A percentile compares a stretch with the other conserved stretches of the same genome.
phyloP scores from a whole-genome alignment of 1,284 basidiomycete species.

The Peniophora sp. region DNA sequence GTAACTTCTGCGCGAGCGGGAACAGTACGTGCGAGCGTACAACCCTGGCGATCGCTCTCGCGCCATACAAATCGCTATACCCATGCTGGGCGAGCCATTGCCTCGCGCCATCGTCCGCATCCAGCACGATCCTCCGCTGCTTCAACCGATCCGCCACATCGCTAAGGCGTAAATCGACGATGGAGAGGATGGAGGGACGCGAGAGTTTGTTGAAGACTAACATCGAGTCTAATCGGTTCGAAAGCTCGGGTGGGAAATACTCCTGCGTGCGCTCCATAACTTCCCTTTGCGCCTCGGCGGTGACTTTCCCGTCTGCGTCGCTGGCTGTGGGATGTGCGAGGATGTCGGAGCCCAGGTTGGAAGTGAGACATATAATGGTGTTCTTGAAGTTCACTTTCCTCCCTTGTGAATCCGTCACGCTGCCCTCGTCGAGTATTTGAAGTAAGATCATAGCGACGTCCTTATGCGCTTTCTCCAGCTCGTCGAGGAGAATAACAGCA shows the following conservation, averaged over 20 bases:
- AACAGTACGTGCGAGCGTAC: slow-evolving; percentile 73
- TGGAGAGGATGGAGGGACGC: slow-evolving; percentile 61
- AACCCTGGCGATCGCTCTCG: slow-evolving; percentile 77
- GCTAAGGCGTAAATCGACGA: slow-evolving; percentile 69
- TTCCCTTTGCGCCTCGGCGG: slow-evolving; percentile 49
- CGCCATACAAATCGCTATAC: slow-evolving; percentile 83
- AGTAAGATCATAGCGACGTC: slow-evolving; percentile 89
- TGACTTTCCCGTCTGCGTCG: slow-evolving; percentile 61
- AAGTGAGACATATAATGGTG: slow-evolving; percentile 67
- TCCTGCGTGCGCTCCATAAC: slow-evolving; percentile 74
- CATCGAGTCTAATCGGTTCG: slow-evolving; percentile 85
- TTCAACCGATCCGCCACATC: slow-evolving; percentile 69
- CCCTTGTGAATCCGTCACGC: slow-evolving; percentile 66
- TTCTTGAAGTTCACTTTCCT: slow-evolving; percentile 47
- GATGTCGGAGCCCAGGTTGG: slow-evolving; percentile 49
- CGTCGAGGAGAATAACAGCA: slow-evolving; percentile 79
- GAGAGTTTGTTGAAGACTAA: slow-evolving; percentile 89
- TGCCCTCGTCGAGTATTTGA: slow-evolving; percentile 90
- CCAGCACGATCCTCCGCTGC: slow-evolving; percentile 61
- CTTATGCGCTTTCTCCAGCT: slow-evolving; percentile 90
- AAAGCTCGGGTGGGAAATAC: slow-evolving; percentile 85
- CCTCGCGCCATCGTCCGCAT: slow-evolving; percentile 58
- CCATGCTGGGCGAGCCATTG: slow-evolving; percentile 76
- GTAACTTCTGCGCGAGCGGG: slow-evolving; percentile 68
- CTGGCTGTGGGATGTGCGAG: slow-evolving; percentile 66